Evolutionary conservation across 768 basidiomycete species (phyloP).

Genomic region (Naganishia onofrii): DNA sequence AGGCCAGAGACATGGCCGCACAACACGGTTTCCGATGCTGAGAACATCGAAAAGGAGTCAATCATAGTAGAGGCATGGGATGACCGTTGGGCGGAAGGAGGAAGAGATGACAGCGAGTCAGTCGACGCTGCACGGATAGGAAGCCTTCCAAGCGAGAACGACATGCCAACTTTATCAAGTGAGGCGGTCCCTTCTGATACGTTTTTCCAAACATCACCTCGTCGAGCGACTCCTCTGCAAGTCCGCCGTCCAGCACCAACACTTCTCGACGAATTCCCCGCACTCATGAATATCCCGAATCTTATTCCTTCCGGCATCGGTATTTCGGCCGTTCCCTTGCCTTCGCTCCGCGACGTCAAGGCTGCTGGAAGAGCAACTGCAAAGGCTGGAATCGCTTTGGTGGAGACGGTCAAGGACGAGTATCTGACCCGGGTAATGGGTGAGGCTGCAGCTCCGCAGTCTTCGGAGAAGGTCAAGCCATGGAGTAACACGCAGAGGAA

Average conservation of each 20-base stretch:
- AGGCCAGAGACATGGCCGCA: neutral
- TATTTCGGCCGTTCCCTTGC: neutral
- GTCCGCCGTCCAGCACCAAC: constrained; percentile 16
- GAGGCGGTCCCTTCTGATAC: neutral
- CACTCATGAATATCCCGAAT: constrained; percentile 17
- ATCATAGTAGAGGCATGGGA: constrained; percentile 7
- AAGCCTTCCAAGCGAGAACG: neutral
- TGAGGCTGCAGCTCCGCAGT: neutral
- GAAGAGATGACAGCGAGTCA: neutral
- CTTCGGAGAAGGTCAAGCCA: neutral
- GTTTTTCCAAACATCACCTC: neutral
- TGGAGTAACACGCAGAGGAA: neutral
- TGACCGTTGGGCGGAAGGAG: too few relatives aligned
- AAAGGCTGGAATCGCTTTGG: constrained; percentile 15
- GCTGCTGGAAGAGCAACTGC: constrained; percentile 14
- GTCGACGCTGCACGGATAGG: neutral
- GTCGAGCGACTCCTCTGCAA: constrained; percentile 1
- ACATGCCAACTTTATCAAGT: neutral
- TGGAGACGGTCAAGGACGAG: constrained; percentile 16
- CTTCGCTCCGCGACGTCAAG: constrained; percentile 15
- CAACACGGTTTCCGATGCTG: neutral
- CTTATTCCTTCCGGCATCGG: constrained; percentile 10
- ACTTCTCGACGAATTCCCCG: constrained; percentile 15
- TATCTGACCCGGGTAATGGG: constrained; percentile 13
- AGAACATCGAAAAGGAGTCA: constrained; percentile 6